These are phyloP conservation scores for Rhodotorula paludigena DNA, from an alignment of 768 basidiomycete species.

Conservation along the genomic window DNA sequence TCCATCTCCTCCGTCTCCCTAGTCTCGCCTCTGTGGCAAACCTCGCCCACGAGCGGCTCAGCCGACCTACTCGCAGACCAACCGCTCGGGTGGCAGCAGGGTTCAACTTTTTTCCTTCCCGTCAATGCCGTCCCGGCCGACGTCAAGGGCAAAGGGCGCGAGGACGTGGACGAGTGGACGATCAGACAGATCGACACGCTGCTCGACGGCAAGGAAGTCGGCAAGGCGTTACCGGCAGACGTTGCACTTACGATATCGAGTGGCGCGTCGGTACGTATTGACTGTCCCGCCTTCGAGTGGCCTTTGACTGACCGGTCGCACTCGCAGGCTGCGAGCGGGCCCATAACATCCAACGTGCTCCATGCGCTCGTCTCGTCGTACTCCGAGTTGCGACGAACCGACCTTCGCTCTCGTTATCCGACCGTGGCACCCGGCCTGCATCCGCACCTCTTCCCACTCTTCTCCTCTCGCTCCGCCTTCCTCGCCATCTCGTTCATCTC, in stretches of 20 bases:
- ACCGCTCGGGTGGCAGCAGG: constrained; percentile 50
- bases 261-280: background rate
- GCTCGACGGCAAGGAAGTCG: constrained; percentile 24
- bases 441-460: constrained; percentile 69
- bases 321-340: no score
- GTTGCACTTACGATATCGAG: background rate
- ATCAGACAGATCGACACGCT: constrained; percentile 17
- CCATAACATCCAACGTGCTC: background rate
- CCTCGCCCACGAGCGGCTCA: constrained; percentile 49
- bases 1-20: constrained; percentile 59
- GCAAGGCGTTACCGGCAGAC: background rate
- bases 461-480: constrained; percentile 67
- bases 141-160: constrained; percentile 15
- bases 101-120: constrained; percentile 54
- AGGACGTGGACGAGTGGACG: constrained; percentile 6
- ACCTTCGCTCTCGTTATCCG: constrained; percentile 41
- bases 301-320: no score
- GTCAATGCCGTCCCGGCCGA: constrained; percentile 51
- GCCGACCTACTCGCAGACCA: constrained; percentile 51
- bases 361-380: constrained; percentile 4
- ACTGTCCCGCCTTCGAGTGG: background rate
- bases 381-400: background rate
- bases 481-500: constrained; percentile 59
- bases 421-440: constrained; percentile 58
- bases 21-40: constrained; percentile 67